Conservation (phyloP, 495 filamentous ascomycete genomes). For the Aeminium ludgeri region DNA sequence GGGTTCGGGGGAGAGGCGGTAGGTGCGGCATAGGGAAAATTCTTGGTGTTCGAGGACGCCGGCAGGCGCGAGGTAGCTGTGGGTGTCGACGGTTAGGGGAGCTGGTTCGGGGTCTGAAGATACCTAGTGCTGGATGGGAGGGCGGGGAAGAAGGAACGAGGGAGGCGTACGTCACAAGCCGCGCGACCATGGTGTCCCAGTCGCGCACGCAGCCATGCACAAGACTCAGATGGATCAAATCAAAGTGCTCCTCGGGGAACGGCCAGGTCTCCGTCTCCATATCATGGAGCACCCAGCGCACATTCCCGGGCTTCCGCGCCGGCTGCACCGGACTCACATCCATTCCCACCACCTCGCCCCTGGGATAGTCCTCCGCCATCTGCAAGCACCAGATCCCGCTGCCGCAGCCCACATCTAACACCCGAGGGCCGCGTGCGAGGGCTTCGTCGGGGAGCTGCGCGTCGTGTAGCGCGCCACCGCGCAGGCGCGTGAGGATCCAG, state of each 20-base stretch:
- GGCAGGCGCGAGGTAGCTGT: constrained; percentile 17
- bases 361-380: constrained; percentile 8
- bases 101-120: no score
- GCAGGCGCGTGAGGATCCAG: constrained; percentile 14
- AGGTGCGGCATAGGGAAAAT: not conserved
- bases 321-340: constrained; percentile 22
- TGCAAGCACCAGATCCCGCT: constrained; percentile 8
- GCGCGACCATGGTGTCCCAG: constrained; percentile 18
- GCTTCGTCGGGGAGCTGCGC: constrained; percentile 24
- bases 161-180: constrained; percentile 7
- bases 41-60: constrained; percentile 20
- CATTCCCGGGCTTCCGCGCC: constrained; percentile 19
- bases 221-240: constrained; percentile 22
- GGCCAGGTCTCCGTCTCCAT: constrained; percentile 20
- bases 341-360: constrained; percentile 16
- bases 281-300: constrained; percentile 21
- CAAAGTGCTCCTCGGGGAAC: constrained; percentile 17
- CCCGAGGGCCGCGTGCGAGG: constrained; percentile 18
- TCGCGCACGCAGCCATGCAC: constrained; percentile 21
- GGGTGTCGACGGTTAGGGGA: no score
- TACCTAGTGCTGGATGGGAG: no score
- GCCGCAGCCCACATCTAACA: constrained; percentile 22
- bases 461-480: constrained; percentile 11
- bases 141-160: no score
- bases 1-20: not conserved